Base-by-base conservation (phyloP, 2,329 filamentous ascomycete species). In the Penicillium decumbens region DNA sequence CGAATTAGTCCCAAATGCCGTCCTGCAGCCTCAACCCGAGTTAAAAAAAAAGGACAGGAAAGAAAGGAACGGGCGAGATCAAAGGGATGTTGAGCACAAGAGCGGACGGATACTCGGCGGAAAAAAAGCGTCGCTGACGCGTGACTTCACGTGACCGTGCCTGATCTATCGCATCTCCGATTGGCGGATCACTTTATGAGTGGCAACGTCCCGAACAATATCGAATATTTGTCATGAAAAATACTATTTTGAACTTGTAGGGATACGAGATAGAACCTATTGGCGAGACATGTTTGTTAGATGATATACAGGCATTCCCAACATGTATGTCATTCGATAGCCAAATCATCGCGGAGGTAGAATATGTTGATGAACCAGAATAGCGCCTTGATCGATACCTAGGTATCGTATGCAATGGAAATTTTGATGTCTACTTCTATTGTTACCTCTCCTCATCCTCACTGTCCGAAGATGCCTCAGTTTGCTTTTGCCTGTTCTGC, bases 401-500 rank as follows among this genome's bases (percentile, higher is more conserved):
- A 23, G 20, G 20, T 23, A 40, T 24, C 20, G 3, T 40, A 27
- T 40, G 24, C 38, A 40, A 27, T 25, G 23, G 20, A 20, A 20
- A 2, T 20, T 15, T 18, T 39, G 10, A n/a, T 15, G 4, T 40
- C 24, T 9, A 39, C 27, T 5, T 7, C 5, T 25, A n/a, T 41
- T 25, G 41, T 53, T 39, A 54, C 46, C 52, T 52, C 27, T 61
- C 51, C 40, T 61, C 52, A 33, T 58, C 55, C 30, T 51, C 60
- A 27, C 55, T 58, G n/a, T 58, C 58, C 0, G 55, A 54, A 6
- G 52, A 45, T 23, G 51, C 57, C 1, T 56, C 55, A 45, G 58
- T 56, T 51, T 70, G 66, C 50, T 63, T 71, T 54, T 66, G 62
- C 30, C 70, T 62, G 47, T 72, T 72, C 50, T 71, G 65, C 49